phyloP scores from a whole-genome alignment of 768 basidiomycete species.

The Kwoniella botswanensis region DNA sequence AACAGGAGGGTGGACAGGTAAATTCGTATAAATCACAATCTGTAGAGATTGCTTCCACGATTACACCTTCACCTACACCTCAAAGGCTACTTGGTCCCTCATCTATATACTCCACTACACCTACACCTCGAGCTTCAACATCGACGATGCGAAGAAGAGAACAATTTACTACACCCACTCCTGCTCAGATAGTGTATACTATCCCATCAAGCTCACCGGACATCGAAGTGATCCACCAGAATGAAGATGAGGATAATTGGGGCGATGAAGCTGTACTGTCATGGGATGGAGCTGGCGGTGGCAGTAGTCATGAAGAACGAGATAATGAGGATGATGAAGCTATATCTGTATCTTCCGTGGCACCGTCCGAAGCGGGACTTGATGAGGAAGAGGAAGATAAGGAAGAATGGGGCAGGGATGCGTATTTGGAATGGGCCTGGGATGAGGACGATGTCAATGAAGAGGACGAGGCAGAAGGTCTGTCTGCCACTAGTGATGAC shows the following conservation, averaged over 20 bases:
- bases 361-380: slow-evolving; percentile 16
- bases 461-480: slow-evolving; percentile 6
- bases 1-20: slow-evolving; percentile 13
- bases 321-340: slow-evolving; percentile 10
- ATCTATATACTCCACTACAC: background rate
- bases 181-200: background rate
- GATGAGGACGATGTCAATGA: slow-evolving; percentile 8
- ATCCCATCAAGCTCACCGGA: slow-evolving; percentile 15
- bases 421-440: slow-evolving; percentile 25
- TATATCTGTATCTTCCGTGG: slow-evolving; percentile 23
- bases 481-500: background rate
- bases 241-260: slow-evolving; percentile 8
- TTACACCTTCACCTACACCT: background rate
- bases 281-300: slow-evolving; percentile 19
- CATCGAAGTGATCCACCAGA: background rate
- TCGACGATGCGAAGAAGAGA: too few species aligned
- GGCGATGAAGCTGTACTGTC: slow-evolving; percentile 27
- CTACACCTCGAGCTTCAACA: background rate
- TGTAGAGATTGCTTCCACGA: background rate
- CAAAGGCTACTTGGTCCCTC: too few species aligned
- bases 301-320: background rate
- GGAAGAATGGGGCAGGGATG: slow-evolving; percentile 42
- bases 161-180: slow-evolving; percentile 11
- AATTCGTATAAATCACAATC: background rate
- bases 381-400: slow-evolving; percentile 19